Evolutionary conservation across 208 protist species (phyloP).

Genomic region (Jaenimonas drosophilae): DNA sequence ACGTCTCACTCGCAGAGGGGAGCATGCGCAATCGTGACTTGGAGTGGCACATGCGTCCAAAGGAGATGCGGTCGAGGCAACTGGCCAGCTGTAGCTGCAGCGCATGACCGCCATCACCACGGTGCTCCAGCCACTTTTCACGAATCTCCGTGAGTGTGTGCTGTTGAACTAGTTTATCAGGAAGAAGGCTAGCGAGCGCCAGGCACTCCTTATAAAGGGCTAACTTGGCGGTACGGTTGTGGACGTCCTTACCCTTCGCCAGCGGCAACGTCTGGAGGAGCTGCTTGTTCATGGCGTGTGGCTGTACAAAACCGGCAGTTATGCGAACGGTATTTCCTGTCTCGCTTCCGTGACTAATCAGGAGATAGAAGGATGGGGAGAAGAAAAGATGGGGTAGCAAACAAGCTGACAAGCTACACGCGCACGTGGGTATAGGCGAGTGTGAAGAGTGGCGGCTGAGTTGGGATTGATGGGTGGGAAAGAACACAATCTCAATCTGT

Average conservation of each 20-base stretch:
- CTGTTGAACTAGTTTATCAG: constrained; percentile 51
- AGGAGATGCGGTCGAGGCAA: constrained; percentile 75
- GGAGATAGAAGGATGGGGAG: too few relatives aligned
- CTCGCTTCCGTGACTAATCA: too few relatives aligned
- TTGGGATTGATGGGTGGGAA: too few relatives aligned
- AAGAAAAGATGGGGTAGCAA: too few relatives aligned
- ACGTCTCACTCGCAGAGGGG: constrained; percentile 68
- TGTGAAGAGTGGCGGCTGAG: too few relatives aligned
- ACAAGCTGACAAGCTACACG: too few relatives aligned
- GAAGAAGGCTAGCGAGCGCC: constrained; percentile 48
- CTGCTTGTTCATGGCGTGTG: constrained; percentile 55
- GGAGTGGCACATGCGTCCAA: constrained; percentile 76
- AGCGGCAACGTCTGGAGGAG: constrained; percentile 64
- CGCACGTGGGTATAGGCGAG: too few relatives aligned
- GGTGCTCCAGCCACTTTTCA: constrained; percentile 68
- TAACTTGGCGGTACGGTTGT: constrained; percentile 68
- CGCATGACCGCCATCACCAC: constrained; percentile 67
- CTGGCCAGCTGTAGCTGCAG: constrained; percentile 78
- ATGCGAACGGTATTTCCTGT: too few relatives aligned
- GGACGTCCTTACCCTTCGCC: constrained; percentile 76
- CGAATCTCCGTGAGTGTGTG: constrained; percentile 72
- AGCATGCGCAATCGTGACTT: constrained; percentile 72
- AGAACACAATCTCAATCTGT: too few relatives aligned
- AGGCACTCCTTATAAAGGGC: constrained; percentile 85
- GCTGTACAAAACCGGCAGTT: not conserved